Percentiles rank a stretch among this genome's conserved stretches.
phyloP scores from a whole-genome alignment of 2,329 filamentous ascomycete genomes.

The Nannizzia gypsea region DNA sequence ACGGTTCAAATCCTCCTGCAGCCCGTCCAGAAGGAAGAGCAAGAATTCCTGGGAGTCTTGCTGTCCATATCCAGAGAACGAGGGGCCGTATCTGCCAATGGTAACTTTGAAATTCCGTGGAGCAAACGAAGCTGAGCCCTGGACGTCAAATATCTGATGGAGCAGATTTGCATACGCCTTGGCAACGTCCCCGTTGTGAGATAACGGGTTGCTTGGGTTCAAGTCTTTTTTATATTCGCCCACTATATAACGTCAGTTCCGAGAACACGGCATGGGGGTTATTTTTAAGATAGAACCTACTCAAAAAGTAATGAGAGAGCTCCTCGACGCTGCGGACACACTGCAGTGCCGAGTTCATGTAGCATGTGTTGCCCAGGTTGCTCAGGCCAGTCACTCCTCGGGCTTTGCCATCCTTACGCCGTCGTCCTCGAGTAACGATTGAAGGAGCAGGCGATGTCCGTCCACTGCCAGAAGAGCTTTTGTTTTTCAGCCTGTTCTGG shows the following conservation, averaged over 20 bases:
- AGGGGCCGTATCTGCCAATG: conserved; percentile 67
- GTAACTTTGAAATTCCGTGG: conserved; percentile 72
- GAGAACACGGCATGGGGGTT: conserved; percentile 12
- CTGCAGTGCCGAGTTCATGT: conserved; percentile 96
- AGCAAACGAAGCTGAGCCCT: conserved; percentile 54
- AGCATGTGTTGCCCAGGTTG: conserved; percentile 95
- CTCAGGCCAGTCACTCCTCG: conserved; percentile 69
- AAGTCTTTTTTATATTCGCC: conserved; percentile 66
- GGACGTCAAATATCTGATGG: conserved; percentile 63
- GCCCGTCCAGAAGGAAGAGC: conserved; percentile 82
- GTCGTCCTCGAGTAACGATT: conserved; percentile 57
- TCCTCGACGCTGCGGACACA: conserved; percentile 91
- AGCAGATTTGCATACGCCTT: conserved; percentile 67
- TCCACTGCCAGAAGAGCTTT: conserved; percentile 42
- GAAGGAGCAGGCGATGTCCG: conserved; percentile 57
- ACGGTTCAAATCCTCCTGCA: conserved; percentile 90
- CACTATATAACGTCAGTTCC: conserved; percentile 24
- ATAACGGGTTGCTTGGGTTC: conserved; percentile 73
- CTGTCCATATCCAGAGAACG: conserved; percentile 89
- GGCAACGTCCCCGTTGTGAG: conserved; percentile 78
- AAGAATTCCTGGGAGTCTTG: conserved; percentile 97
- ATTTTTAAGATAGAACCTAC: conserved; percentile 20
- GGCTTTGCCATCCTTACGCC: conserved; percentile 56
- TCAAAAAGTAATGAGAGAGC: conserved; percentile 79
- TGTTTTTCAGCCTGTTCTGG: conserved; percentile 24